Evolutionary conservation across 2,329 filamentous ascomycete genomes (phyloP).

Genomic region (Verticillium nubilum): DNA sequence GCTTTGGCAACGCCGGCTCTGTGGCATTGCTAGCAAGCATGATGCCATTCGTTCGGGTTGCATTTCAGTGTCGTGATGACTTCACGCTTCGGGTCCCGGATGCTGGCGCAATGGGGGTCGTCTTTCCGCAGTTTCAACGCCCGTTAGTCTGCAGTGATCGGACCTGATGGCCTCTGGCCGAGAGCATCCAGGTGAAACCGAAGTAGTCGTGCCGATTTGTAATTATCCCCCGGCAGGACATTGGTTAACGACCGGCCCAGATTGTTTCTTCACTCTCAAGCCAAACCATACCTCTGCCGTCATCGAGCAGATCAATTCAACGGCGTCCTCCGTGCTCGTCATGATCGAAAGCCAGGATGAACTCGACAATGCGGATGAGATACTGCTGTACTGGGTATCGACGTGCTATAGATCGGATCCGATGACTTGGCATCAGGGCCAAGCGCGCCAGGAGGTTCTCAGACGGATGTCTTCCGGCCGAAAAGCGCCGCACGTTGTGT

Average conservation of each 20-base stretch:
- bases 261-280: constrained; percentile 17
- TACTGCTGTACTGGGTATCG: constrained; percentile 22
- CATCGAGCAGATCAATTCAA: constrained; percentile 15
- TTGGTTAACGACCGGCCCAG: constrained; percentile 18
- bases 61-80: constrained; percentile 25
- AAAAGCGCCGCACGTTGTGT: constrained; percentile 11
- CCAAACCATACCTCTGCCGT: constrained; percentile 14
- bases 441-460: constrained; percentile 16
- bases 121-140: constrained; percentile 21
- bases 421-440: constrained; percentile 22
- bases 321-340: constrained; percentile 17
- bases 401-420: constrained; percentile 24
- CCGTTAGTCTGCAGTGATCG: constrained; percentile 4
- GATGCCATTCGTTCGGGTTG: constrained; percentile 25
- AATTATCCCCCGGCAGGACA: constrained; percentile 18
- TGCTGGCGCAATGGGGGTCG: constrained; percentile 23
- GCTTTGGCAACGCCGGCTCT: constrained; percentile 20
- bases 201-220: constrained; percentile 18
- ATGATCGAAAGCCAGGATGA: constrained; percentile 21
- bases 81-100: constrained; percentile 25
- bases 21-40: constrained; percentile 18
- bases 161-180: no score
- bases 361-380: constrained; percentile 19
- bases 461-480: constrained; percentile 11
- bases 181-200: constrained; percentile 13